Evolutionary conservation across 306 rosid genomes (phyloP).

Genomic region (Quercus berberidifolia): DNA sequence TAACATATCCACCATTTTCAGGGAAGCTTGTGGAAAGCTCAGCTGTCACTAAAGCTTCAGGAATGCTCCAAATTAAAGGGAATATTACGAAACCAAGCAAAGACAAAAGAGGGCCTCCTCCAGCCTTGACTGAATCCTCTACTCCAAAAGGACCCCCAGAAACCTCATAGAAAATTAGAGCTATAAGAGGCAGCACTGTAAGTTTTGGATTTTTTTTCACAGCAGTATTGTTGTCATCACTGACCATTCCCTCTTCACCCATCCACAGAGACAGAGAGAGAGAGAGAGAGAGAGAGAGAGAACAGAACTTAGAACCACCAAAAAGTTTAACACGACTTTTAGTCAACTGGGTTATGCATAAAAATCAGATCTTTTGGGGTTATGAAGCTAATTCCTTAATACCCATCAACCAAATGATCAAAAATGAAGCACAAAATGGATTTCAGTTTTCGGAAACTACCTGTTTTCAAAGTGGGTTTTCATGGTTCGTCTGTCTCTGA

Average conservation of each 20-base stretch:
- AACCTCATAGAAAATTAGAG: constrained; percentile 86
- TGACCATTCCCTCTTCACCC: constrained; percentile 47
- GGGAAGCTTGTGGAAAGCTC: constrained; percentile 91
- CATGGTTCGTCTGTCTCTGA: background rate
- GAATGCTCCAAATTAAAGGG: constrained; percentile 82
- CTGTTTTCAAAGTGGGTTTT: background rate
- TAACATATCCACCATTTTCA: constrained; percentile 74
- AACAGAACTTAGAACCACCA: background rate
- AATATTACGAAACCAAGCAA: constrained; percentile 72
- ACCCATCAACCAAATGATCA: background rate
- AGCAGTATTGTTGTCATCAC: constrained; percentile 24
- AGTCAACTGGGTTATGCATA: constrained; percentile 6
- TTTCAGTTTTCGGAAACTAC: background rate
- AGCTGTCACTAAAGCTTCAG: constrained; percentile 85
- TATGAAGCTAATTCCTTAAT: background rate
- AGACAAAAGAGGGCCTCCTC: constrained; percentile 79
- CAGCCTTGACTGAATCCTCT: constrained; percentile 76
- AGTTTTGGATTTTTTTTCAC: constrained; percentile 47
- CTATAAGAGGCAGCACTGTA: constrained; percentile 78
- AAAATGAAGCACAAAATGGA: background rate
- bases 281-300: background rate
- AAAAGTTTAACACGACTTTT: background rate
- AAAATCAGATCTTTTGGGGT: constrained; percentile 2
- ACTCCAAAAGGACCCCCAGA: constrained; percentile 94
- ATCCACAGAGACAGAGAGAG: constrained; percentile 8